Conservation (phyloP, 768 basidiomycete species). For the Clavulina sp. region DNA sequence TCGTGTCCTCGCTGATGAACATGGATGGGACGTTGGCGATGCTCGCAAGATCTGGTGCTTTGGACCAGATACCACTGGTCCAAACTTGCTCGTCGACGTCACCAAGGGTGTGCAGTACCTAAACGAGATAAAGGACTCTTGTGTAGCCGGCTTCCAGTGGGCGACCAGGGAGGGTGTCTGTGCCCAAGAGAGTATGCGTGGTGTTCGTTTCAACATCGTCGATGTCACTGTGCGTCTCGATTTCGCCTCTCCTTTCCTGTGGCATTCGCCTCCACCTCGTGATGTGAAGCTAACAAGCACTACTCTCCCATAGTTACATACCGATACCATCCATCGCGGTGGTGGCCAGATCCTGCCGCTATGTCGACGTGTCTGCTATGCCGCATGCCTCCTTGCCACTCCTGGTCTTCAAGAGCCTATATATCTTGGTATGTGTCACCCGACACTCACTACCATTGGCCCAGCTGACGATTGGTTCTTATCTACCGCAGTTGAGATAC, state of each 20-base stretch:
- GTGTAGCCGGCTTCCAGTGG: conserved; percentile 98
- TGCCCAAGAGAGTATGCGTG: conserved; percentile 97
- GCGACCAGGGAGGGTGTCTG: conserved; percentile 96
- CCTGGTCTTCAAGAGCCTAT: conserved; percentile 92
- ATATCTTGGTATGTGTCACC: conserved; percentile 51
- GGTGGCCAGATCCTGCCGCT: conserved; percentile 98
- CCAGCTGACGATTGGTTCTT: conserved; percentile 10
- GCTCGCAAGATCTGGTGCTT: conserved; percentile 99
- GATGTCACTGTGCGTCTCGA: conserved; percentile 79
- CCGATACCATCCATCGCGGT: conserved; percentile 98
- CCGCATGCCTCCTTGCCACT: conserved; percentile 79
- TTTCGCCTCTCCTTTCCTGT: neutral
- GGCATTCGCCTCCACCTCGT: neutral
- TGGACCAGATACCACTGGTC: conserved; percentile 94
- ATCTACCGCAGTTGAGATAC: conserved; percentile 63
- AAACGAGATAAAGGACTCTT: conserved; percentile 99
- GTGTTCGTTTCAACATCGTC: conserved; percentile 86
- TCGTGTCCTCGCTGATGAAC: conserved; percentile 88
- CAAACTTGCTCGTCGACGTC: conserved; percentile 92
- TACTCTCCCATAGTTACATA: conserved; percentile 52
- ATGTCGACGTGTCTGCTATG: conserved; percentile 89
- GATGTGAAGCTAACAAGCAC: neutral
- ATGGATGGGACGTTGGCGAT: conserved; percentile 97
- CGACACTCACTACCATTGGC: neutral
- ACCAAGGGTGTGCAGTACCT: conserved; percentile 99